Percentiles rank a stretch among this genome's conserved stretches.
Evolutionary conservation across 2,329 filamentous ascomycete species (phyloP).

Genomic region (Pyrenochaeta sp.): DNA sequence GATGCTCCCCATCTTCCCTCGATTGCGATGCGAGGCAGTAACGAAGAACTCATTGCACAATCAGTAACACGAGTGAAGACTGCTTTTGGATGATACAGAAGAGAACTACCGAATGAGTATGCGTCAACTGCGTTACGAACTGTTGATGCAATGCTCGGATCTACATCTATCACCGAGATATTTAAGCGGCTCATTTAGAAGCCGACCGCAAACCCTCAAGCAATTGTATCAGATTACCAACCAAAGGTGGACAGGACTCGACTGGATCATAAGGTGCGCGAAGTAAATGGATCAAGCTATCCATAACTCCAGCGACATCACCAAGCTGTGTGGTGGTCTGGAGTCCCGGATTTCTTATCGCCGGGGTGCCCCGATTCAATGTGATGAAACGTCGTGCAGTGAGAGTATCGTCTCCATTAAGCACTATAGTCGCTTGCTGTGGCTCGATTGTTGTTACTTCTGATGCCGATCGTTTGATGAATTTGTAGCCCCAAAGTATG

Average conservation of each 20-base stretch:
- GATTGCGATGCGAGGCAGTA: no score
- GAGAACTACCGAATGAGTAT: neutral
- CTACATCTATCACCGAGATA: constrained; percentile 9
- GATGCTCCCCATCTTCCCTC: no score
- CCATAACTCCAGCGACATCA: constrained; percentile 67
- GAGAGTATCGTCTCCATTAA: constrained; percentile 64
- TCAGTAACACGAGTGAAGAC: no score
- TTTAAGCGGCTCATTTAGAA: constrained; percentile 38
- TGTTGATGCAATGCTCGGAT: neutral
- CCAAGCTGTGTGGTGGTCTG: constrained; percentile 51
- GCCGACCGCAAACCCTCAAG: constrained; percentile 67
- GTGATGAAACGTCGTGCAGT: constrained; percentile 65
- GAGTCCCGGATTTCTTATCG: constrained; percentile 49
- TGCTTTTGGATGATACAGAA: no score
- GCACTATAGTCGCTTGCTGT: constrained; percentile 43
- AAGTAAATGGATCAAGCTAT: constrained; percentile 65
- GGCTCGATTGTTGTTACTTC: constrained; percentile 40
- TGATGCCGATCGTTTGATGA: constrained; percentile 51
- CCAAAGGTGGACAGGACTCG: constrained; percentile 62
- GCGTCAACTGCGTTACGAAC: no score
- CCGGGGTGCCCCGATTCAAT: constrained; percentile 63
- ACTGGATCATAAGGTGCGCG: constrained; percentile 56
- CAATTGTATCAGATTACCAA: constrained; percentile 71
- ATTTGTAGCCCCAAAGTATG: constrained; percentile 73
- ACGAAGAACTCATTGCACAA: no score